Percentiles rank a stretch among this genome's conserved stretches.
These are phyloP conservation scores for Hanseniaspora vineae DNA, from an alignment of 805 yeast genomes.

Conservation along the genomic window DNA sequence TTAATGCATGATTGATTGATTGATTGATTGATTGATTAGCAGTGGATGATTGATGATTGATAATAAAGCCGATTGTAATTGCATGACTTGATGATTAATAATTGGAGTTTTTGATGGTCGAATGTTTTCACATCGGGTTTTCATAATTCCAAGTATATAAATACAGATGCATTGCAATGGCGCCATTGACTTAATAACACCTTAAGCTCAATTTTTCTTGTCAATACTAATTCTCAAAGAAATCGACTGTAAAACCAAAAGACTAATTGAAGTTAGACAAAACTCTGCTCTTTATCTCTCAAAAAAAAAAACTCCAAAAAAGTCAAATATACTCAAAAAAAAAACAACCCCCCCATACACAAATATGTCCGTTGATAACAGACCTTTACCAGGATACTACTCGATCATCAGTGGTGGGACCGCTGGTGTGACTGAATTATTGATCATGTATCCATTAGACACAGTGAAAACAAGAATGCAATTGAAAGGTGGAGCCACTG, in stretches of 20 bases:
- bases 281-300: no score
- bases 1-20: neutral
- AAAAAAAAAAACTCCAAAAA: neutral
- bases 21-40: neutral
- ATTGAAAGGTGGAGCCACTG: slow-evolving; percentile 40
- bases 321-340: neutral
- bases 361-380: slow-evolving; percentile 2
- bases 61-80: no score
- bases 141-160: no score
- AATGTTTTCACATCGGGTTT: no score
- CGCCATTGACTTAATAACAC: no score
- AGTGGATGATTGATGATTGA: neutral
- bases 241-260: no score
- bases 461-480: slow-evolving; percentile 96
- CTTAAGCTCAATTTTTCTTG: no score
- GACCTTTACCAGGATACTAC: slow-evolving; percentile 75
- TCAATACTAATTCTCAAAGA: no score
- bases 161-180: no score
- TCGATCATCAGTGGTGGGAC: slow-evolving; percentile 88
- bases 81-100: no score
- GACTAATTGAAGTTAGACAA: no score
- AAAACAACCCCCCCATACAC: neutral
- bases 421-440: slow-evolving; percentile 94
- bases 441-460: slow-evolving; percentile 93
- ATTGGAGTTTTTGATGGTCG: no score